These are phyloP conservation scores for Tilletia caries DNA, from an alignment of 1,284 basidiomycete genomes.

Conservation along the genomic window DNA sequence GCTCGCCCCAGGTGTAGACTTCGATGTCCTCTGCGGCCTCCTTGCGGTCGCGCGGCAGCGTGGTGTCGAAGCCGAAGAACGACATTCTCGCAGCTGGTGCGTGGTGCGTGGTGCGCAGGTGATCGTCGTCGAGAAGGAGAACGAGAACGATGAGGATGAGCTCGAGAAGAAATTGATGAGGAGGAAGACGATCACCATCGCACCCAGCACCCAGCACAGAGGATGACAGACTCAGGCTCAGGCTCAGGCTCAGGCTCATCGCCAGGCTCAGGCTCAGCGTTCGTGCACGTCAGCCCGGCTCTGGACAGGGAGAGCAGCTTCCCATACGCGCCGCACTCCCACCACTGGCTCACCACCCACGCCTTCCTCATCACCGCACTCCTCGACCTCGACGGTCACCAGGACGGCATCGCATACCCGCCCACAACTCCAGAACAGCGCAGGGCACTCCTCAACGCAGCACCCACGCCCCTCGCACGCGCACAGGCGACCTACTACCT, in stretches of 20 bases:
- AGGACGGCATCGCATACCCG: not conserved
- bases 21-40: slow-evolving; percentile 67
- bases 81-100: slow-evolving; percentile 32
- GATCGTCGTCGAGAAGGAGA: not conserved
- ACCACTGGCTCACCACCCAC: no score
- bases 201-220: no score
- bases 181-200: no score
- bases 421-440: not conserved
- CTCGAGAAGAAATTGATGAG: not conserved
- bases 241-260: no score
- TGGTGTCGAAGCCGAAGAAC: slow-evolving; percentile 53
- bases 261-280: no score
- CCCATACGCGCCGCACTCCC: no score
- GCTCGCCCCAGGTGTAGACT: slow-evolving; percentile 81
- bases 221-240: no score
- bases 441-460: not conserved
- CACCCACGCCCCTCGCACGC: not conserved
- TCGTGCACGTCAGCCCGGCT: no score
- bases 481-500: slow-evolving; percentile 11
- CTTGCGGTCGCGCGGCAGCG: slow-evolving; percentile 35
- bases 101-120: not conserved
- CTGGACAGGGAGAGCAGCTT: no score
- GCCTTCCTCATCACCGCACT: not conserved
- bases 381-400: not conserved
- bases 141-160: slow-evolving; percentile 3